These are phyloP conservation scores for Malus sieversii DNA, from an alignment of 306 rosid species.

Conservation along the genomic window DNA sequence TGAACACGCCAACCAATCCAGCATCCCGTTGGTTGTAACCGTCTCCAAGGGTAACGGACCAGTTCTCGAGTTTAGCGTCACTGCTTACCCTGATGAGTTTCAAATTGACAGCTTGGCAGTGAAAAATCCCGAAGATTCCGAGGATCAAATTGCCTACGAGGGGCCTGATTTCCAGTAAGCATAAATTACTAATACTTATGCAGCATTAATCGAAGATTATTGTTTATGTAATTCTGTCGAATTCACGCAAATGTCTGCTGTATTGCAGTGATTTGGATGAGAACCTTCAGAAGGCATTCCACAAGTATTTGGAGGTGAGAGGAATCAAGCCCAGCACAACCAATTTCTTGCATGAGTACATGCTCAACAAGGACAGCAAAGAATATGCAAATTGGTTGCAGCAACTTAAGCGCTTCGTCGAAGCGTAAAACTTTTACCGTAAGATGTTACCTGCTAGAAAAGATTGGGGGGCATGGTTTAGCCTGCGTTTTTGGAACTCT, in stretches of 20 bases:
- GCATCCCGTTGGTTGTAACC: conserved; percentile 61
- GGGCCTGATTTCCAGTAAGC: conserved; percentile 92
- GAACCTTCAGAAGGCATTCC: conserved; percentile 73
- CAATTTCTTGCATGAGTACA: conserved; percentile 85
- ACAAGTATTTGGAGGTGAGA: conserved; percentile 76
- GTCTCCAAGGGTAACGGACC: conserved; percentile 64
- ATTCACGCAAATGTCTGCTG: not conserved
- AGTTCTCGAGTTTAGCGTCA: conserved; percentile 53
- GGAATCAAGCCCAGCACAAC: conserved; percentile 85
- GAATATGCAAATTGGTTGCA: conserved; percentile 76
- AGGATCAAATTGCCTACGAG: conserved; percentile 67
- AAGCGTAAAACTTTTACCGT: conserved; percentile 33
- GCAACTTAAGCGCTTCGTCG: conserved; percentile 59
- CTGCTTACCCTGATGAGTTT: conserved; percentile 75
- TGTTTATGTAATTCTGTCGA: not conserved
- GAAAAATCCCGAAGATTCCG: conserved; percentile 52
- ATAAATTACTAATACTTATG: not conserved
- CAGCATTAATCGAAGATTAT: not conserved
- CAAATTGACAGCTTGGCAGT: conserved; percentile 59
- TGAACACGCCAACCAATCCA: conserved; percentile 45
- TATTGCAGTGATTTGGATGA: conserved; percentile 69
- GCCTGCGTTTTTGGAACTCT: not conserved
- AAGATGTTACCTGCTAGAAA: conserved; percentile 4
- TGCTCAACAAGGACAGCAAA: conserved; percentile 85
- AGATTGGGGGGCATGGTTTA: not conserved